Evolutionary conservation across 768 basidiomycete species (phyloP).

Genomic region (Macrolepiota fuliginosa): DNA sequence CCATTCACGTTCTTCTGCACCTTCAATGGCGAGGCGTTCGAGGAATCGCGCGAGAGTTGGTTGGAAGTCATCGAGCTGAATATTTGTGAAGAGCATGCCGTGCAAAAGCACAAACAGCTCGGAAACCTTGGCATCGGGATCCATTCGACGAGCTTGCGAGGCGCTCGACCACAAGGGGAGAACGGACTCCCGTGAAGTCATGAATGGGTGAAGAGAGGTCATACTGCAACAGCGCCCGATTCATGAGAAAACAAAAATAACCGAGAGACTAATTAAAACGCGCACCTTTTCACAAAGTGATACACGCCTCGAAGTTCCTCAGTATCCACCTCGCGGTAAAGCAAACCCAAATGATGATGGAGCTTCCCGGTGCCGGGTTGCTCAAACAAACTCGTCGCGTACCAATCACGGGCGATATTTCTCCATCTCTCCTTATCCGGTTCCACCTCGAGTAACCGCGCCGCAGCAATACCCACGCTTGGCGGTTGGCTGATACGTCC

Average conservation of each 20-base stretch:
- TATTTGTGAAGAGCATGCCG: slow-evolving; percentile 96
- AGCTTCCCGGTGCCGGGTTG: slow-evolving; percentile 93
- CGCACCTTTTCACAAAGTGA: slow-evolving; percentile 93
- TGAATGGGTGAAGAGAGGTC: slow-evolving; percentile 87
- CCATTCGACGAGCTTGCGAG: slow-evolving; percentile 69
- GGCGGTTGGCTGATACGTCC: slow-evolving; percentile 62
- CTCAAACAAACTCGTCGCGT: slow-evolving; percentile 79
- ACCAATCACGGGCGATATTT: slow-evolving; percentile 89
- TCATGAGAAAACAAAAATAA: slow-evolving; percentile 10
- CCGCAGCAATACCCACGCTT: slow-evolving; percentile 85
- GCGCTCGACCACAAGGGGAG: slow-evolving; percentile 83
- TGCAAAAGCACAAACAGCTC: slow-evolving; percentile 92
- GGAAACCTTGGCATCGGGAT: slow-evolving; percentile 68
- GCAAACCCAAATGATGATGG: slow-evolving; percentile 89
- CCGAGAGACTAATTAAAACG: slow-evolving; percentile 10
- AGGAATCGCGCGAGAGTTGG: slow-evolving; percentile 80
- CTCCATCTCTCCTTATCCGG: slow-evolving; percentile 94
- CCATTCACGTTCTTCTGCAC: slow-evolving; percentile 85
- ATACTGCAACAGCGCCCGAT: slow-evolving; percentile 54
- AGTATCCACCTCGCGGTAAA: slow-evolving; percentile 78
- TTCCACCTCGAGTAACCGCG: slow-evolving; percentile 78
- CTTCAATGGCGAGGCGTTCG: slow-evolving; percentile 82
- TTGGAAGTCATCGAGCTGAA: slow-evolving; percentile 89
- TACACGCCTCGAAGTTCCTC: slow-evolving; percentile 87
- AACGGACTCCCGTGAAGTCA: slow-evolving; percentile 86